These are phyloP conservation scores for Plasmodium sp. DNA, from an alignment of 169 alveolate genomes.

Conservation along the genomic window DNA sequence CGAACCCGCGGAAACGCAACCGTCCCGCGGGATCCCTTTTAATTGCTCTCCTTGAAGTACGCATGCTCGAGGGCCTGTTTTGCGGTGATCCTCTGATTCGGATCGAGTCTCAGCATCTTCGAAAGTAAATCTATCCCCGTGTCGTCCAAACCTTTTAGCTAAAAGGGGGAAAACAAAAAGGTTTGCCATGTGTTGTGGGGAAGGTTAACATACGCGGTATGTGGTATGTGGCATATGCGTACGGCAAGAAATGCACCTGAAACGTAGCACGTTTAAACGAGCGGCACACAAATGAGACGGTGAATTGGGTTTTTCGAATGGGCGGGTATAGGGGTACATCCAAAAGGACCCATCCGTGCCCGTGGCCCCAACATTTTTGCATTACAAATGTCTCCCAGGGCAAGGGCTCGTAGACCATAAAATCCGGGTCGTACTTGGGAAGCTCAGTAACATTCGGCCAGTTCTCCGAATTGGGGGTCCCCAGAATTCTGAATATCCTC, in stretches of 20 bases:
- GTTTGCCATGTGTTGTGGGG: neutral
- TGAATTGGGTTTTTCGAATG: neutral
- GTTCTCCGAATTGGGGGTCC: conserved; percentile 94
- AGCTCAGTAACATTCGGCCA: conserved; percentile 96
- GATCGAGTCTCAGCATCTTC: conserved; percentile 94
- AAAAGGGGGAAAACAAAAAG: conserved; percentile 75
- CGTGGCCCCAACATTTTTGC: neutral
- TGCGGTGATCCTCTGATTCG: conserved; percentile 96
- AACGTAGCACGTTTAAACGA: neutral
- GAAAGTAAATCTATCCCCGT: conserved; percentile 92
- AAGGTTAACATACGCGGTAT: neutral
- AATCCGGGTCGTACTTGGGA: conserved; percentile 93
- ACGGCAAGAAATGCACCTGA: neutral
- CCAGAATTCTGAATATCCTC: conserved; percentile 96
- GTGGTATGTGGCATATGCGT: neutral
- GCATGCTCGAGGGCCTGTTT: conserved; percentile 95
- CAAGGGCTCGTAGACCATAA: conserved; percentile 78
- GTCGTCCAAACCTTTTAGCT: conserved; percentile 82
- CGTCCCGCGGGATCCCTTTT: neutral
- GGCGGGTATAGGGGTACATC: neutral
- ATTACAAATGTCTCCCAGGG: conserved; percentile 83
- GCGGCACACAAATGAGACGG: neutral
- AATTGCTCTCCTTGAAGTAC: conserved; percentile 90
- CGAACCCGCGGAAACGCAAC: neutral
- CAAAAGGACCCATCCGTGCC: neutral